Conservation (phyloP, 306 rosid species). For the Begonia loranthoides region DNA sequence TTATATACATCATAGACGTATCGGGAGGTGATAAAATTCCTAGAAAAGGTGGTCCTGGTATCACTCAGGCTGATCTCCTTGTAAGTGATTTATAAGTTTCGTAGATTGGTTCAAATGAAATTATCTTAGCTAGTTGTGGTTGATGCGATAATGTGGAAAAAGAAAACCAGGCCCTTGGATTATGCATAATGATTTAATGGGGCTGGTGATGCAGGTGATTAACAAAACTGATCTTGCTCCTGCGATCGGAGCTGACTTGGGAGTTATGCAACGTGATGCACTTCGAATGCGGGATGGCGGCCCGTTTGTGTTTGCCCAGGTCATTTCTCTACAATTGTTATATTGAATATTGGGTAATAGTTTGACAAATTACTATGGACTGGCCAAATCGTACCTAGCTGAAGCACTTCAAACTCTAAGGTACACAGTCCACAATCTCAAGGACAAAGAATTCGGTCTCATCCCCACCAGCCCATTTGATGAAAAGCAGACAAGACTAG, state of each 20-base stretch:
- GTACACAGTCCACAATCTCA: too few species aligned
- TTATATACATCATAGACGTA: conserved; percentile 91
- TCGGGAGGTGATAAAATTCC: conserved; percentile 98
- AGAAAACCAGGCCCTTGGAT: background rate
- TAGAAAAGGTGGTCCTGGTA: conserved; percentile 98
- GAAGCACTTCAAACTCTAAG: too few species aligned
- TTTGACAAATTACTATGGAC: too few species aligned
- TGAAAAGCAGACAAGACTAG: too few species aligned
- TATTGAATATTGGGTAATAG: too few species aligned
- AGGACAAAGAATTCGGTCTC: too few species aligned
- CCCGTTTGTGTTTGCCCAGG: conserved; percentile 97
- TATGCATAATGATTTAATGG: conserved; percentile 2
- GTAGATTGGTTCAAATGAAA: background rate
- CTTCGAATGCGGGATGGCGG: conserved; percentile 96
- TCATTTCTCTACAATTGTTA: conserved; percentile 14
- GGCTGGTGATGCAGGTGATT: conserved; percentile 47
- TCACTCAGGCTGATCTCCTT: conserved; percentile 99
- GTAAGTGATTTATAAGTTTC: conserved; percentile 29
- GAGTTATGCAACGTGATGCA: conserved; percentile 86
- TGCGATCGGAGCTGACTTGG: conserved; percentile 94
- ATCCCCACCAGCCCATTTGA: too few species aligned
- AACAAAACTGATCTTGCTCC: conserved; percentile 92
- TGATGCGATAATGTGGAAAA: too few species aligned
- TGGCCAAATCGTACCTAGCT: too few species aligned
- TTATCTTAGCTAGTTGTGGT: background rate